Base-by-base conservation (phyloP, 2,329 filamentous ascomycete genomes). In the Helminthosporium solani region DNA sequence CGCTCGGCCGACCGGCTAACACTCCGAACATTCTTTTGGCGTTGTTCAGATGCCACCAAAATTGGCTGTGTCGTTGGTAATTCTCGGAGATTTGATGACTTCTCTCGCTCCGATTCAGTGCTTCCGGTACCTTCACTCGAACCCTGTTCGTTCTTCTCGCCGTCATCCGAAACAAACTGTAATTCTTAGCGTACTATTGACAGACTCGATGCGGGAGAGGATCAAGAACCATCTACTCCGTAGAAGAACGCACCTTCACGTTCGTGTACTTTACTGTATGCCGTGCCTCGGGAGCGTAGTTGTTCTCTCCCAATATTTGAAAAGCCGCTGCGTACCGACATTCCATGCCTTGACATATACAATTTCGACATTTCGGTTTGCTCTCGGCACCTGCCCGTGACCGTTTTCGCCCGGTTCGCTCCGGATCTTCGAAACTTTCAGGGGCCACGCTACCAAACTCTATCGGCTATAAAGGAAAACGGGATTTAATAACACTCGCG, bases 351-450 rank as follows among this genome's bases (percentile, higher is more conserved):
- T 76, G 73, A 1, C 70, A 66, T 14, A 71, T 57, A 47, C 78
- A 80, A 50, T 77, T 75, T 34, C 70, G 71, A 34, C 78, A 81
- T 2, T 60, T 60, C 3, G 78, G 78, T 52, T 77, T 79, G 12
- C 63, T 63, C 60, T 80, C 78, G 47, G 80, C 77, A 48, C 78
- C 76, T 1, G 75, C 75, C 40, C 75, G 49, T 33, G 59, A 59
- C 39, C 54, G 44, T 21, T 58, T 58, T 31, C 45, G 49, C 9
- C 50, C 47, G 16, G 47, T 38, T 27, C 25, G 42, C 11, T 40
- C 20, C 33, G 53, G 30, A 15, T 25, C 39, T 14, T 52, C 51
- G 27, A 49, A 42, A 38, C 15, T 33, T 15, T 49, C 43, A 23
- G 41, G 27, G 28, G 44, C 19, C 33, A 46, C 30, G 14, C 20